A percentile compares a stretch with the other conserved stretches of the same genome.
Evolutionary conservation across 2,329 filamentous ascomycete species (phyloP).

Genomic region (Pyricularia sp.): DNA sequence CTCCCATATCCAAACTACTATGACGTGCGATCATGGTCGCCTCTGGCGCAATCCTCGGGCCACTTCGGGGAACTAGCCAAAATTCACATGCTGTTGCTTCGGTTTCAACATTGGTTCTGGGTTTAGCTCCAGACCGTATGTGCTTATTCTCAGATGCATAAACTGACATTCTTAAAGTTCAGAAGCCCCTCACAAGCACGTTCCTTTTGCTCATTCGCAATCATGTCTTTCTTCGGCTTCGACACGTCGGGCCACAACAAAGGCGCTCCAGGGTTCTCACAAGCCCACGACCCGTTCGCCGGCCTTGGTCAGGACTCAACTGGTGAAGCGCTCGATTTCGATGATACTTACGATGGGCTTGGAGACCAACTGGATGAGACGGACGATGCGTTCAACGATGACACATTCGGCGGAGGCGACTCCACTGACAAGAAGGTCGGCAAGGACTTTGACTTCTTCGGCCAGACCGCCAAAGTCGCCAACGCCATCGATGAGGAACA

Average conservation of each 20-base stretch:
- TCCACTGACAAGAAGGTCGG: constrained; percentile 48
- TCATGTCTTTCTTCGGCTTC: constrained; percentile 91
- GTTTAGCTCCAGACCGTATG: not conserved
- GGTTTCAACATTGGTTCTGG: not conserved
- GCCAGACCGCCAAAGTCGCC: constrained; percentile 79
- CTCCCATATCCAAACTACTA: not conserved
- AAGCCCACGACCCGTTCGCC: constrained; percentile 78
- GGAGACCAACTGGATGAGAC: constrained; percentile 86
- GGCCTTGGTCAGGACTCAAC: constrained; percentile 60
- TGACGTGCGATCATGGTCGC: not conserved
- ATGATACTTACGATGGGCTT: constrained; percentile 94
- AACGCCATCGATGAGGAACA: constrained; percentile 87
- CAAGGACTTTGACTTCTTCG: constrained; percentile 96
- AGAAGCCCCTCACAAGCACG: not conserved
- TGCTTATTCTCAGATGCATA: no score
- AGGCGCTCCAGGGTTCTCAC: constrained; percentile 71
- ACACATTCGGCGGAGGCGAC: constrained; percentile 64
- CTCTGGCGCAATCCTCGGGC: not conserved
- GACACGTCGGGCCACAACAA: constrained; percentile 62
- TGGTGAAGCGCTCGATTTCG: constrained; percentile 63
- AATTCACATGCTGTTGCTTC: not conserved
- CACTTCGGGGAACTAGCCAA: not conserved
- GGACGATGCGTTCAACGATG: constrained; percentile 92
- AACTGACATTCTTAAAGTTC: not conserved
- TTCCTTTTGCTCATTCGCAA: not conserved